A percentile compares a stretch with the other conserved stretches of the same genome.
Conservation (phyloP, 192 early-diverging fungal species). For the Phlyctochytrium planicorne region DNA sequence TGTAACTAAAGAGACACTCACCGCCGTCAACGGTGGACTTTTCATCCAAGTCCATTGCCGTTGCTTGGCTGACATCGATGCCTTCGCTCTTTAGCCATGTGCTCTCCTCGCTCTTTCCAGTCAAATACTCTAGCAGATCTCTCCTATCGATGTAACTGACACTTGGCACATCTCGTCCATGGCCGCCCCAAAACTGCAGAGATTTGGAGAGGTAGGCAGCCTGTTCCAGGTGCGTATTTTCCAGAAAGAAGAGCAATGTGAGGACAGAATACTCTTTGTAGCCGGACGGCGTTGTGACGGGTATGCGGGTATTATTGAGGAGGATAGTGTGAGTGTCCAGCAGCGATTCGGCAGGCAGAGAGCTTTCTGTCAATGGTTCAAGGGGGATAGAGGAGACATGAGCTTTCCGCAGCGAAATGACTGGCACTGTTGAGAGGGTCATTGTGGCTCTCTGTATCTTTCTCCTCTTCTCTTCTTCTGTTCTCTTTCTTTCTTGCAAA, state of each 20-base stretch:
- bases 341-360: background rate
- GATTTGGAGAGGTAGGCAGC: conserved; percentile 67
- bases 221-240: conserved; percentile 62
- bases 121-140: conserved; percentile 71
- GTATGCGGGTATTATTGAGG: background rate
- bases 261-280: conserved; percentile 65
- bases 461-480: too few relatives aligned
- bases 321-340: background rate
- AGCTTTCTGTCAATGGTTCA: background rate
- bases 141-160: conserved; percentile 75
- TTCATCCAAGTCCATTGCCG: too few relatives aligned
- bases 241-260: conserved; percentile 71
- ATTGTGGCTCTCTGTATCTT: too few relatives aligned
- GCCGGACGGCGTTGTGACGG: conserved; percentile 21
- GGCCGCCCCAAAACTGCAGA: conserved; percentile 12
- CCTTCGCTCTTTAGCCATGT: background rate
- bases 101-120: conserved; percentile 35
- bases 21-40: too few relatives aligned
- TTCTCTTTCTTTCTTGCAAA: too few relatives aligned
- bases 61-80: too few relatives aligned
- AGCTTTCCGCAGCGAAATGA: background rate
- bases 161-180: conserved; percentile 51
- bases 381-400: background rate
- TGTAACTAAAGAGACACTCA: too few relatives aligned
- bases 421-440: background rate